Percentiles rank a stretch among this genome's conserved stretches.
phyloP scores from a whole-genome alignment of 139 green algal species.

The Chlorella sp. region DNA sequence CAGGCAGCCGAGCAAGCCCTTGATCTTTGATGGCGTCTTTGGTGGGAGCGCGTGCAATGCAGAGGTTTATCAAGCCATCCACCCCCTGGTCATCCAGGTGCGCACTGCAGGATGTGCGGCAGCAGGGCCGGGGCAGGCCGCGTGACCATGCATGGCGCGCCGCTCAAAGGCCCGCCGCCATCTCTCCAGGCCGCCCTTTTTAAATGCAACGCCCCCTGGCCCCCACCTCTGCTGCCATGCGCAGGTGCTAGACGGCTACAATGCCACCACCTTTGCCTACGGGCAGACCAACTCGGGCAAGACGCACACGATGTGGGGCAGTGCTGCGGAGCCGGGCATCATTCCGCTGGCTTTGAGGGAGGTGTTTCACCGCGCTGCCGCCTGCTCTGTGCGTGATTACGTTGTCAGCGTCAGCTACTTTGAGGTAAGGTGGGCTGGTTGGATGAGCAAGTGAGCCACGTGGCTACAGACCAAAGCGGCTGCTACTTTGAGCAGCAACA shows the following conservation, averaged over 20 bases:
- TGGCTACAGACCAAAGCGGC: too few species aligned
- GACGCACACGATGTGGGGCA: constrained; percentile 92
- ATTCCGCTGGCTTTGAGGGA: constrained; percentile 37
- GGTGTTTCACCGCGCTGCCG: constrained; percentile 75
- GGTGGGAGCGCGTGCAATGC: too few species aligned
- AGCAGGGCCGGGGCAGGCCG: too few species aligned
- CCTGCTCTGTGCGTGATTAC: constrained; percentile 79
- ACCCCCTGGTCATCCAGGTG: too few species aligned
- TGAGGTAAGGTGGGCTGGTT: constrained; percentile 69
- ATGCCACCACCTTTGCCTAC: constrained; percentile 96
- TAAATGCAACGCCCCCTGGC: too few species aligned
- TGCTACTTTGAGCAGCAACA: background rate
- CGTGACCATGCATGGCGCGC: too few species aligned
- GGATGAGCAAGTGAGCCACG: background rate
- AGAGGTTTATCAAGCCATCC: too few species aligned
- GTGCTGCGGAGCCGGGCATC: background rate
- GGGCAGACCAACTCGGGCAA: constrained; percentile 95
- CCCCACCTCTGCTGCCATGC: background rate
- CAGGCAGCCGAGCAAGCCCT: too few species aligned
- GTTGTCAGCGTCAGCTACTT: constrained; percentile 95
- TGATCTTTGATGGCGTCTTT: too few species aligned
- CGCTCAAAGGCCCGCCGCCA: too few species aligned
- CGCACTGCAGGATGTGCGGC: too few species aligned
- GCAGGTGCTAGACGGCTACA: constrained; percentile 86
- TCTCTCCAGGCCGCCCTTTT: too few species aligned